These are phyloP conservation scores for Vicia faba DNA, from an alignment of 306 rosid species.

Conservation along the genomic window DNA sequence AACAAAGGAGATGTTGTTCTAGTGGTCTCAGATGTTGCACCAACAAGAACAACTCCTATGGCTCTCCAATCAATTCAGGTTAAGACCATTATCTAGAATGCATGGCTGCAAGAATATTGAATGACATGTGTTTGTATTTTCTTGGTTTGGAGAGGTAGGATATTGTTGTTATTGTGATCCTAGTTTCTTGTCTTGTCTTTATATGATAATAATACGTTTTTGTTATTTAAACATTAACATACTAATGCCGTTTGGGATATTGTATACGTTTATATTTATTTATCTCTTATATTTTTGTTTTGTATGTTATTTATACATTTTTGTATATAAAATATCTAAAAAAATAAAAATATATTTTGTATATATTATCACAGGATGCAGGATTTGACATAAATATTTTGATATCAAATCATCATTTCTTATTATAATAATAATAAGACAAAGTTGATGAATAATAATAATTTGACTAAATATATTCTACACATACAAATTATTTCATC, in stretches of 20 bases:
- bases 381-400: no score
- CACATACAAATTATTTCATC: no score
- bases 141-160: conserved; percentile 19
- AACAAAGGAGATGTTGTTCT: conserved; percentile 65
- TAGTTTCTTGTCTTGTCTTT: conserved; percentile 37
- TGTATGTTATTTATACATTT: no score
- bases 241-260: not conserved
- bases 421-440: no score
- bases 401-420: no score
- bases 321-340: no score
- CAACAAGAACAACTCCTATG: conserved; percentile 52
- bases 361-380: no score
- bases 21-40: conserved; percentile 73
- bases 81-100: conserved; percentile 56
- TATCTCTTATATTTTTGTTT: no score
- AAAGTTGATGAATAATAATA: no score
- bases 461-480: no score
- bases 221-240: not conserved
- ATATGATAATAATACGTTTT: not conserved
- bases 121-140: conserved; percentile 28
- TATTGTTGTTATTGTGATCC: conserved; percentile 13
- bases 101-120: conserved; percentile 50
- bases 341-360: no score
- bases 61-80: conserved; percentile 82
- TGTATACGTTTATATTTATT: no score